These are phyloP conservation scores for Penicillium oxalicum DNA, from an alignment of 2,329 filamentous ascomycete genomes.

Conservation along the genomic window DNA sequence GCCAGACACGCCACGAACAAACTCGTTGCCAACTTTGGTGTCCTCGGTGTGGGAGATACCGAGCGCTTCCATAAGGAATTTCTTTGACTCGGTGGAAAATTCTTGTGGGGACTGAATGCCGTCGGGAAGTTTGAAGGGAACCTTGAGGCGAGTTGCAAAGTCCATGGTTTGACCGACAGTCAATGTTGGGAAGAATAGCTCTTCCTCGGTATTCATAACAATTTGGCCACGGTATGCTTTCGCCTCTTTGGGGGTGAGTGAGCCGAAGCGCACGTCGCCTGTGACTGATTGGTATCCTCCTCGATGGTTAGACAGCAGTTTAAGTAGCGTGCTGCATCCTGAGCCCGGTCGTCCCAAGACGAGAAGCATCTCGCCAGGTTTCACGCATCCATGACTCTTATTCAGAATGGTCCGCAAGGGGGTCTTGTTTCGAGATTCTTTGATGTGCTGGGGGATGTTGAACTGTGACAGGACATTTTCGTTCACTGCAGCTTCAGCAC, in stretches of 20 bases:
- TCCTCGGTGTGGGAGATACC: constrained; percentile 54
- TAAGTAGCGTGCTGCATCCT: constrained; percentile 66
- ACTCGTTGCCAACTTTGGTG: constrained; percentile 64
- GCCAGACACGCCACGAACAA: constrained; percentile 60
- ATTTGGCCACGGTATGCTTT: constrained; percentile 52
- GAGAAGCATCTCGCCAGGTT: constrained; percentile 66
- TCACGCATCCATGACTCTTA: constrained; percentile 61
- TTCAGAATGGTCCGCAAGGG: constrained; percentile 61
- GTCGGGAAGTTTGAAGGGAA: constrained; percentile 46
- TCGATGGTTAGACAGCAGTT: constrained; percentile 61
- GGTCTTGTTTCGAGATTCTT: constrained; percentile 50
- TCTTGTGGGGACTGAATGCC: constrained; percentile 42
- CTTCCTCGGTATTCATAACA: constrained; percentile 51
- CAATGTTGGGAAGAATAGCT: constrained; percentile 47
- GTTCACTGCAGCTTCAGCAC: constrained; percentile 57
- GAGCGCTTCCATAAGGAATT: constrained; percentile 55
- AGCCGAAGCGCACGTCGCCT: constrained; percentile 55
- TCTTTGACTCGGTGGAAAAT: constrained; percentile 42
- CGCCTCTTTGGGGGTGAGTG: constrained; percentile 38
- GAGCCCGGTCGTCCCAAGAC: constrained; percentile 63
- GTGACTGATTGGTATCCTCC: constrained; percentile 53
- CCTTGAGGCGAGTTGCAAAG: constrained; percentile 53
- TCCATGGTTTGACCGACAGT: constrained; percentile 50
- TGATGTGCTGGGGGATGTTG: constrained; percentile 50
- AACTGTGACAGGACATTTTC: constrained; percentile 59